Percentiles rank a stretch among this genome's conserved stretches.
These are phyloP conservation scores for Candida maesae DNA, from an alignment of 805 yeast genomes.

Conservation along the genomic window DNA sequence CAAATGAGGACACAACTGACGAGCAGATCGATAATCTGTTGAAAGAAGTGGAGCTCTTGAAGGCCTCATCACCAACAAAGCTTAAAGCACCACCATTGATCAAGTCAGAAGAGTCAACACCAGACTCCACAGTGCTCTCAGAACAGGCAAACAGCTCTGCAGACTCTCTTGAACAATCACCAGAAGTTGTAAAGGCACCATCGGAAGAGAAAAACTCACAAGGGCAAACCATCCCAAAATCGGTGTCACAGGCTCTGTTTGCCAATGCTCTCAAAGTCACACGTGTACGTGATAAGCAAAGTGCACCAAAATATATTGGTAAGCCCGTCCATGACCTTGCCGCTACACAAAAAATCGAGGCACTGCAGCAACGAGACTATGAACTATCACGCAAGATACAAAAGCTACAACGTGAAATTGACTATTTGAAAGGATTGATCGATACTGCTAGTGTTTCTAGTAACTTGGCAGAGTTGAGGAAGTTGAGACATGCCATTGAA, in stretches of 20 bases:
- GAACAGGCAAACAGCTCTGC: slow-evolving; percentile 7
- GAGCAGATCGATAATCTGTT: slow-evolving; percentile 27
- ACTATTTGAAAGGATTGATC: slow-evolving; percentile 32
- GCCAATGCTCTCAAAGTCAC: slow-evolving; percentile 24
- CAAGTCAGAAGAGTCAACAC: slow-evolving; percentile 12
- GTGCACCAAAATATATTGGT: slow-evolving; percentile 26
- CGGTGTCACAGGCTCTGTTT: slow-evolving; percentile 28
- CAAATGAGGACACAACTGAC: slow-evolving; percentile 16
- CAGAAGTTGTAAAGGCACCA: no score
- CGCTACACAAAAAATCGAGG: slow-evolving; percentile 20
- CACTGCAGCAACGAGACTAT: slow-evolving; percentile 31
- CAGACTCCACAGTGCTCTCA: slow-evolving; percentile 15
- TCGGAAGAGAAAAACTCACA: slow-evolving; percentile 2
- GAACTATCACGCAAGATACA: slow-evolving; percentile 32
- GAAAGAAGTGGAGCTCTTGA: slow-evolving; percentile 25
- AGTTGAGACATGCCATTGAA: slow-evolving; percentile 33
- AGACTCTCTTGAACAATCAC: slow-evolving; percentile 8
- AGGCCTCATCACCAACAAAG: slow-evolving; percentile 18
- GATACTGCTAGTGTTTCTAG: slow-evolving; percentile 33
- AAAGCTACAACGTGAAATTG: slow-evolving; percentile 37
- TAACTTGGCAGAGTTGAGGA: slow-evolving; percentile 34
- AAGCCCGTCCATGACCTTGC: slow-evolving; percentile 19
- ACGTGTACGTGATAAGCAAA: slow-evolving; percentile 24
- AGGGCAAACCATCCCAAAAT: slow-evolving; percentile 22
- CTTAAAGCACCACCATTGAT: slow-evolving; percentile 4